Evolutionary conservation across 1,139 yeast genomes (phyloP).

Genomic region (Diutina siamensis): DNA sequence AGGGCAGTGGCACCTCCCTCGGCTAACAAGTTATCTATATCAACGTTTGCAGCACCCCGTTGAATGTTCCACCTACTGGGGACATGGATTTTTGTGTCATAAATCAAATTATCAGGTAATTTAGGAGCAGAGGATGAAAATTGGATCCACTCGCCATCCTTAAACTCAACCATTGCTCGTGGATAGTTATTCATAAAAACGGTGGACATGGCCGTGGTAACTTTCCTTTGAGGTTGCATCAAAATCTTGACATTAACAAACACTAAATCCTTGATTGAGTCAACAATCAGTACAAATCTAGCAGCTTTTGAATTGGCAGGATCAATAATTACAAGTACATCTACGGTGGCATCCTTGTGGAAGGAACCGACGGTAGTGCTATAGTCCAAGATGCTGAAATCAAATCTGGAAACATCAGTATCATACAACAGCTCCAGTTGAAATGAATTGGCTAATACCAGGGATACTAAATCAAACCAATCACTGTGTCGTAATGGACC

Average conservation of each 20-base stretch:
- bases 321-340: slow-evolving; percentile 51
- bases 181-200: not conserved
- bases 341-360: slow-evolving; percentile 20
- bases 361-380: slow-evolving; percentile 19
- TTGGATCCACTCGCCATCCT: not conserved
- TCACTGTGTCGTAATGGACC: slow-evolving; percentile 16
- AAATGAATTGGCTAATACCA: slow-evolving; percentile 35
- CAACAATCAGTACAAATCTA: slow-evolving; percentile 34
- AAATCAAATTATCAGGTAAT: not conserved
- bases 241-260: slow-evolving; percentile 43
- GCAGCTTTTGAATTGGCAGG: slow-evolving; percentile 67
- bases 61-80: not conserved
- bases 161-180: not conserved
- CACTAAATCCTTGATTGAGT: slow-evolving; percentile 27
- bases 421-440: slow-evolving; percentile 20
- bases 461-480: slow-evolving; percentile 37
- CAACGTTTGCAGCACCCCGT: slow-evolving; percentile 19
- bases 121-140: not conserved
- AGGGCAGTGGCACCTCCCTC: slow-evolving; percentile 10
- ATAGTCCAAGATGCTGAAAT: slow-evolving; percentile 24
- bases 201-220: not conserved
- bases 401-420: slow-evolving; percentile 30
- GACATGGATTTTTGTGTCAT: not conserved
- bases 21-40: slow-evolving; percentile 49
- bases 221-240: slow-evolving; percentile 40